These are phyloP conservation scores for Chlorophyllum brunneum DNA, from an alignment of 768 basidiomycete genomes.

Conservation along the genomic window DNA sequence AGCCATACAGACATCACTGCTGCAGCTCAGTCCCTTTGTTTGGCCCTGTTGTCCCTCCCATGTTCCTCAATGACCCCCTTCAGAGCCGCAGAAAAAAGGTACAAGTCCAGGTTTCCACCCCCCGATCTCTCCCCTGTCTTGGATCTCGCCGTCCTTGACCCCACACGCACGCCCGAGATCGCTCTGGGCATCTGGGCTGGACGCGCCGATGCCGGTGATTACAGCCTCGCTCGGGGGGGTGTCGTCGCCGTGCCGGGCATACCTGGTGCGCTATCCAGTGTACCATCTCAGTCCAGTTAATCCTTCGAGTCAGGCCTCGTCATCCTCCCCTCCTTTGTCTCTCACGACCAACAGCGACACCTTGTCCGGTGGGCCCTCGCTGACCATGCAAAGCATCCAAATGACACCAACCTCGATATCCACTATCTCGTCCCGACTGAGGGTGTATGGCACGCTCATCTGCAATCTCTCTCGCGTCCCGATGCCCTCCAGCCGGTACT, in stretches of 20 bases:
- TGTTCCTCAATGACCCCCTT: constrained; percentile 50
- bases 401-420: constrained; percentile 85
- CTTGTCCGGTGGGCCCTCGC: constrained; percentile 72
- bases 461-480: constrained; percentile 31
- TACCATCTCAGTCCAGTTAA: neutral
- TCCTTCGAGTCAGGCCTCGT: constrained; percentile 62
- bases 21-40: constrained; percentile 22
- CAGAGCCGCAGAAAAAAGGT: constrained; percentile 74
- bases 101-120: constrained; percentile 75
- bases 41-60: constrained; percentile 25
- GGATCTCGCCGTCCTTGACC: constrained; percentile 55
- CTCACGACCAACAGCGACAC: constrained; percentile 55
- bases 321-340: constrained; percentile 72
- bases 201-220: constrained; percentile 30
- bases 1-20: constrained; percentile 73
- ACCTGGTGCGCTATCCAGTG: constrained; percentile 43
- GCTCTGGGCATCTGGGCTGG: constrained; percentile 46
- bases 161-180: constrained; percentile 36
- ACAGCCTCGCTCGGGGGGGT: constrained; percentile 26
- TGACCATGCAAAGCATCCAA: constrained; percentile 73
- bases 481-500: constrained; percentile 32
- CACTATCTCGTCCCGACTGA: constrained; percentile 76
- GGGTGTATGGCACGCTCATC: constrained; percentile 73
- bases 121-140: constrained; percentile 68
- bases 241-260: constrained; percentile 49